Evolutionary conservation across 495 filamentous ascomycete genomes (phyloP).

Genomic region (Rostrohypoxylon terebratum): DNA sequence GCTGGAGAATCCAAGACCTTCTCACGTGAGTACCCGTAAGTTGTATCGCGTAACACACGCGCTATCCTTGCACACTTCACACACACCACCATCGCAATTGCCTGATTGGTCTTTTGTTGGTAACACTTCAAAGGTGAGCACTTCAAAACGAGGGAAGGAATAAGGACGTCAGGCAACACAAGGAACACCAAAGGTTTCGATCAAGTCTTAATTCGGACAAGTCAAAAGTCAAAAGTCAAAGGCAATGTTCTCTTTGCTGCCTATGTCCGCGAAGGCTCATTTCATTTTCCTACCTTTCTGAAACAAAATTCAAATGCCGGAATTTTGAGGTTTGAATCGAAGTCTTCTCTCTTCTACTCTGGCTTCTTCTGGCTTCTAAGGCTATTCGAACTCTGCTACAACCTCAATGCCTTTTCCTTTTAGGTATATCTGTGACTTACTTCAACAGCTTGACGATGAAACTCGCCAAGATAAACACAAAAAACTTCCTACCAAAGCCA

Average conservation of each 20-base stretch:
- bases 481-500: slow-evolving; percentile 51
- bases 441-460: slow-evolving; percentile 52
- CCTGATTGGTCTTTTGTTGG: slow-evolving; percentile 20
- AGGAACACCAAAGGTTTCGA: background rate
- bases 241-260: slow-evolving; percentile 30
- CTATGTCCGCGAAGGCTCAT: background rate
- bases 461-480: slow-evolving; percentile 49
- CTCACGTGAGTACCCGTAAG: slow-evolving; percentile 44
- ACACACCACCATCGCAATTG: slow-evolving; percentile 1
- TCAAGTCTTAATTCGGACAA: background rate
- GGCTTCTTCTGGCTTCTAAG: background rate
- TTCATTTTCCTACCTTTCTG: background rate
- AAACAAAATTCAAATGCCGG: too few species aligned
- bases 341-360: background rate
- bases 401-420: slow-evolving; percentile 48
- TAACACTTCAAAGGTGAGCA: background rate
- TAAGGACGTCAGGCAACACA: slow-evolving; percentile 21
- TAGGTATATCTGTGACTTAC: slow-evolving; percentile 49
- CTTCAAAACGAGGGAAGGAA: slow-evolving; percentile 3
- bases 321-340: background rate
- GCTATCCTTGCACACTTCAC: background rate
- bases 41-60: slow-evolving; percentile 38
- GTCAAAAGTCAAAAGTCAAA: background rate
- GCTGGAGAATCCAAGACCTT: background rate
- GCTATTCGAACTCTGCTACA: background rate